Evolutionary conservation across 2,329 filamentous ascomycete genomes (phyloP), one percentile per base, ranked within the genome.

Genomic region (Calcarisporium arbuscula): DNA sequence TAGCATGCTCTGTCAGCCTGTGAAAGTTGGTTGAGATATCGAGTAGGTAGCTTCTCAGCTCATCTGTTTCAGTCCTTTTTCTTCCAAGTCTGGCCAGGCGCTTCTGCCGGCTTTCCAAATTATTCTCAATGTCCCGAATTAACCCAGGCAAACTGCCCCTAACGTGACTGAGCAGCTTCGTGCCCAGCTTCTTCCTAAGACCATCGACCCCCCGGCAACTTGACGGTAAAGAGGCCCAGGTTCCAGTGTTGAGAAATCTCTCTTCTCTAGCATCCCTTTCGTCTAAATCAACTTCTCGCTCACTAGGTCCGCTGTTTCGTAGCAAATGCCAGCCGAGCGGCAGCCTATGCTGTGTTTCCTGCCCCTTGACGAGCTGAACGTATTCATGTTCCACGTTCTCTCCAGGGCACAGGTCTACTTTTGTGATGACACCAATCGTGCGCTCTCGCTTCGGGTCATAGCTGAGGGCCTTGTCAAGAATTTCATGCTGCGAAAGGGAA

Each of bases 291-390:
- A 49, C 32, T 34, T 27, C 21, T 14, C 21, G 32, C 14, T 60
- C 50, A 5, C 49, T 41, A n/a, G 64, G 60, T 2, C 47, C 47
- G 8, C 62, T 51, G 39, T 77, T 77, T 14, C 62, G 67, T 5
- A 78, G 42, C n/a, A 74, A 61, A 41, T 77, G 69, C 71, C 70
- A 77, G 0, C 71, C 71, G 0, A 67, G 59, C n/a, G n/a, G n/a
- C 2, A 64, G 36, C 14, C 52, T 52, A 11, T 61, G 45, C 0
- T 45, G 27, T 2, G 26, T 14, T 10, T 72, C 61, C 3, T 58
- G 44, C 32, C 73, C 74, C 32, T 51, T 50, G 0, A 65, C 69
- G 0, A 74, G 56, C 0, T 55, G 50, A 2, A 67, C 23, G 28
- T 61, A 72, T 6, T 50, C 35, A 0, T 36, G 36, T 41, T 73